Evolutionary conservation across 2,329 filamentous ascomycete genomes (phyloP), one percentile per base, ranked within the genome.

Genomic region (Exserohilum turcica): DNA sequence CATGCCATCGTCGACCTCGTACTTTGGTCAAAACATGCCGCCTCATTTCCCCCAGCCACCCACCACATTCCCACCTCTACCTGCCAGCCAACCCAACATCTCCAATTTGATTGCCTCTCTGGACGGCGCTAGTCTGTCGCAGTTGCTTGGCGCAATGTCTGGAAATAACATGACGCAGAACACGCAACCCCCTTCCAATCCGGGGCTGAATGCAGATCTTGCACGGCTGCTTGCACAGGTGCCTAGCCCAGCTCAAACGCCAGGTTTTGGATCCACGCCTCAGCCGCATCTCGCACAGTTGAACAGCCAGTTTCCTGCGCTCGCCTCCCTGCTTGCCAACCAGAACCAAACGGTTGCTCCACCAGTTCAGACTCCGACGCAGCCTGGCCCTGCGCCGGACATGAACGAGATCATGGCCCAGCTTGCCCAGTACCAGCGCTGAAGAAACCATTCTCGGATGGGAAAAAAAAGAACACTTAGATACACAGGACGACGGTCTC

Each of bases 401-500:
- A 86, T 91, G 63, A 84, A 88, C 69, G 88, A 89, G 64, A 90
- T 92, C 45, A 88, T 92, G 83, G 86, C 87, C 12, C 86, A 90
- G 64, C 76, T 91, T 54, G 84, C 86, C 40, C 84, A 83, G 62
- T 88, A 84, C 66, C 80, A 86, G 58, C 82, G 86, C 31, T 74
- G 53, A 64, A 29, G 8, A 47, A 16, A 6, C 31, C 31, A 32
- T 43, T 31, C 28, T 31, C 29, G 5, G 21, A 45, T 27, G 32
- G 40, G n/a, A n/a, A 31, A 28, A 13, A 29, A 40, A 40, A 43
- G 33, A 28, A 53, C 9, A 24, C 28, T 36, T 49, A 43, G 46
- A 44, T 48, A 52, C 27, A 24, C 46, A 42, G 10, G 43, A 52
- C 37, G 43, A 31, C 43, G 35, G n/a, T 50, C 38, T 35, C 40